These are phyloP conservation scores for Lactifluus subvellereus DNA, from an alignment of 768 basidiomycete genomes.

Conservation along the genomic window DNA sequence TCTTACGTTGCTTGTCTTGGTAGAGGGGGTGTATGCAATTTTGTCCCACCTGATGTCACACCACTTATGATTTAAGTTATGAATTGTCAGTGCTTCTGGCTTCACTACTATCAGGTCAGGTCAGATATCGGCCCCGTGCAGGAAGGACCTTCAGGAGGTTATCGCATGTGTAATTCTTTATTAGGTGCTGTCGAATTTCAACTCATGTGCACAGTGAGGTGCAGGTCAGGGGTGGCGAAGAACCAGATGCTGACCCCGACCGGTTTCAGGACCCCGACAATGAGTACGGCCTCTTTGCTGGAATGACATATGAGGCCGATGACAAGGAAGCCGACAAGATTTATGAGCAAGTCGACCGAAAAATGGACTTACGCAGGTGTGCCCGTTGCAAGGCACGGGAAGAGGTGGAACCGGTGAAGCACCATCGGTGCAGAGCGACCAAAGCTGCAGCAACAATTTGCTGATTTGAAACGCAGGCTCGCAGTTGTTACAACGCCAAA, in stretches of 20 bases:
- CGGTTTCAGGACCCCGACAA: constrained; percentile 97
- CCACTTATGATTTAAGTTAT: too few relatives aligned
- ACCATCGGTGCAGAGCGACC: constrained; percentile 54
- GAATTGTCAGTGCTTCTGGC: constrained; percentile 69
- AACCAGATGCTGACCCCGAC: constrained; percentile 81
- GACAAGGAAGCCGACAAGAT: constrained; percentile 97
- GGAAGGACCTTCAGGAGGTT: constrained; percentile 89
- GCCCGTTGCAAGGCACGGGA: constrained; percentile 75
- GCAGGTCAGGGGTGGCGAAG: constrained; percentile 80
- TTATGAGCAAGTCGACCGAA: constrained; percentile 85
- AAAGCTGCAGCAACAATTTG: constrained; percentile 93
- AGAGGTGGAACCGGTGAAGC: constrained; percentile 61
- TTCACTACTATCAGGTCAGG: constrained; percentile 72
- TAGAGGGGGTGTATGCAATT: constrained; percentile 67
- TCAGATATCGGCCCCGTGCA: constrained; percentile 98
- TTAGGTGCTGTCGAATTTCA: background rate
- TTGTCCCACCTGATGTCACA: background rate
- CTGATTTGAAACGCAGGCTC: constrained; percentile 89
- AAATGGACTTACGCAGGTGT: constrained; percentile 83
- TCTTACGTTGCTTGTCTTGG: constrained; percentile 99
- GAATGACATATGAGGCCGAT: constrained; percentile 93
- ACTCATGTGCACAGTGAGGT: constrained; percentile 59
- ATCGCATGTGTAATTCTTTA: constrained; percentile 58
- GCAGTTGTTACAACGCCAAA: constrained; percentile 80
- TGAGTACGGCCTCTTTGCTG: constrained; percentile 92